Base-by-base conservation (phyloP, 208 protist species). In the Acanthamoeba polyphaga region DNA sequence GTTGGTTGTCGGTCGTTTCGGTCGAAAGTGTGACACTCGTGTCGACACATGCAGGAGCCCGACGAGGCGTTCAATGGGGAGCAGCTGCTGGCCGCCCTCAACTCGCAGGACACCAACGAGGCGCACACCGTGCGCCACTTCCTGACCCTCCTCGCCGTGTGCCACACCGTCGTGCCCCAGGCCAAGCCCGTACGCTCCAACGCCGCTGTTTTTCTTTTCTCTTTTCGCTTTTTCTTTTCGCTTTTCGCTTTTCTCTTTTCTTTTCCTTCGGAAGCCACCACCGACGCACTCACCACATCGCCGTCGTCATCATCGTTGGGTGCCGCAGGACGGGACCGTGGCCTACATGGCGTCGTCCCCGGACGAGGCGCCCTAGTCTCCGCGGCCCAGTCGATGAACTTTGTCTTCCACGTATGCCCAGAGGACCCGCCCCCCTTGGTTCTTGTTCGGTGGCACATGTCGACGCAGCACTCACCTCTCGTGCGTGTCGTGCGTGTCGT, bases 301-400 rank as follows among this genome's bases (percentile, higher is more conserved):
- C 38, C 38, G 38, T 38, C 38, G 38, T n/a, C n/a, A n/a, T n/a
- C n/a, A n/a, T n/a, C n/a, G n/a, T n/a, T 7, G 15, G 10, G 66
- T 78, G 19, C 38, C 9, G 70, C 70, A 82, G 72, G 72, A 82
- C 43, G 72, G 72, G 38, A 82, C 27, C 19, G 72, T 82, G 38
- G 95, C 97, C 24, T 99, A 99, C 95, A 98, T 99, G 85, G 98
- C 98, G 60, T 97, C 97, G 95, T 99, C 98, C 4, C 98, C 99
- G 1, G 98, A 99, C 93, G 98, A 99, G 96, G 98, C 22, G 98
- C 99, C 49, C 97, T 99, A 10, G 98, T 99, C 2, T 97, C 97
- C 51, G 98, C 98, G 5, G 98, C 99, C 7, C 96, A 96, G 1
- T 92, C 95, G 12, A 91, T 97, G n/a, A 98, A 98, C 22, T 96